phyloP scores from a whole-genome alignment of 225 moss, liverwort and hornwort species.

The Marchantia paleacea region DNA sequence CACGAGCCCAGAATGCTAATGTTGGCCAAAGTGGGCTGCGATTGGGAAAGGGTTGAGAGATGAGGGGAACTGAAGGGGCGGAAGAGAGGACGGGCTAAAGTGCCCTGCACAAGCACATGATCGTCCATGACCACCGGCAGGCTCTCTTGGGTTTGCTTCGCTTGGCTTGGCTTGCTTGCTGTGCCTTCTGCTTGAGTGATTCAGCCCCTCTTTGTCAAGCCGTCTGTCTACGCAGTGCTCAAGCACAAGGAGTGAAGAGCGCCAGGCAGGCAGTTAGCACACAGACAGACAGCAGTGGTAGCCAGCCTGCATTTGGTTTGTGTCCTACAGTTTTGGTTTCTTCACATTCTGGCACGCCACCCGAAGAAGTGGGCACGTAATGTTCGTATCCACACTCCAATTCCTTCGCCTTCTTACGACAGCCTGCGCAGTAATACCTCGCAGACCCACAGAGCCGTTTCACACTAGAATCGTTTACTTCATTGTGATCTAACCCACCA shows the following conservation, averaged over 20 bases:
- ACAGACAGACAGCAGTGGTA: neutral
- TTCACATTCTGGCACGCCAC: neutral
- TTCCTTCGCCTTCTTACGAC: too few relatives aligned
- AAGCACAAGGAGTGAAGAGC: neutral
- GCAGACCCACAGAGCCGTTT: too few relatives aligned
- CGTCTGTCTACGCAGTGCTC: neutral
- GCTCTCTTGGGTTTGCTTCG: neutral
- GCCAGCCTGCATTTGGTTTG: neutral
- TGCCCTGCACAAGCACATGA: slow-evolving; percentile 11
- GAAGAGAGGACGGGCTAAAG: slow-evolving; percentile 14
- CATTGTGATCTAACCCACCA: too few relatives aligned
- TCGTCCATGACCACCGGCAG: slow-evolving; percentile 23
- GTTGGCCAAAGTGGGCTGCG: neutral
- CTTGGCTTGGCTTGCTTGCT: slow-evolving; percentile 1
- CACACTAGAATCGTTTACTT: too few relatives aligned
- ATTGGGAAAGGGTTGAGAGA: neutral
- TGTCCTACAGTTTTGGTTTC: neutral
- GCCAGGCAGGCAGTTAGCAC: slow-evolving; percentile 10
- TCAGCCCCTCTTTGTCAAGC: neutral
- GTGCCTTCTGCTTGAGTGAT: neutral
- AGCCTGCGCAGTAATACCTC: too few relatives aligned
- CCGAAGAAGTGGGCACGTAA: neutral
- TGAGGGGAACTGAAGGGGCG: slow-evolving; percentile 22
- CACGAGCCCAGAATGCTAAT: neutral
- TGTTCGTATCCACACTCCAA: neutral